phyloP scores from a whole-genome alignment of 2,329 filamentous ascomycete species.

The Fusarium nodosum region DNA sequence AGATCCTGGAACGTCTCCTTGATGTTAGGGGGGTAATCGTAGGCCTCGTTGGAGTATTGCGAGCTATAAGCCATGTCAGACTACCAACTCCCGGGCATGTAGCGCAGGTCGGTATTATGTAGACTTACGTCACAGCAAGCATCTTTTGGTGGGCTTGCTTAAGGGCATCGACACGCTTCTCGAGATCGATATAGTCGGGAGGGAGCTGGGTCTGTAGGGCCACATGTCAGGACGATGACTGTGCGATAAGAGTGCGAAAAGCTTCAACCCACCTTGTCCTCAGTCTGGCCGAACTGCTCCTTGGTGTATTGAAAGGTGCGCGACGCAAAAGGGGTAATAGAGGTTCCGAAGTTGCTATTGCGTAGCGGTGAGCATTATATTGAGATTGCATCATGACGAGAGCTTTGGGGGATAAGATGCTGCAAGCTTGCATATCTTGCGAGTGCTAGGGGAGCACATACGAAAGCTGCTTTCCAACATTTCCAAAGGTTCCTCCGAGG shows the following conservation, averaged over 20 bases:
- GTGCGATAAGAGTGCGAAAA: conserved; percentile 28
- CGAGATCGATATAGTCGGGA: conserved; percentile 96
- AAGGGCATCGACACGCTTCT: conserved; percentile 97
- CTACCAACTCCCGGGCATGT: conserved; percentile 10
- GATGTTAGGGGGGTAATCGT: conserved; percentile 97
- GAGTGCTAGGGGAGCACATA: conserved; percentile 53
- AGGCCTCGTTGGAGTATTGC: conserved; percentile 89
- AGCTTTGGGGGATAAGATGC: conserved; percentile 13
- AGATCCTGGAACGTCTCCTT: conserved; percentile 98
- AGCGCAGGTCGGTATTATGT: neutral
- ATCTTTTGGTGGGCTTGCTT: conserved; percentile 98
- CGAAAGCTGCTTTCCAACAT: conserved; percentile 62
- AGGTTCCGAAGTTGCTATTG: conserved; percentile 74
- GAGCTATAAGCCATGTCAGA: conserved; percentile 68
- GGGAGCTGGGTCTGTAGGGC: conserved; percentile 86
- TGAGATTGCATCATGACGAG: conserved; percentile 17
- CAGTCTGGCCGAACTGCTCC: conserved; percentile 94
- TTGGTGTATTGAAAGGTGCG: conserved; percentile 98
- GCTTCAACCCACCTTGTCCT: conserved; percentile 79
- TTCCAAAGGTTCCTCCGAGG: conserved; percentile 59
- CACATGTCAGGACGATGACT: conserved; percentile 35
- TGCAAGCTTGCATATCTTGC: conserved; percentile 24
- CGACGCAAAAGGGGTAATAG: conserved; percentile 91
- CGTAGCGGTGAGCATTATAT: conserved; percentile 33
- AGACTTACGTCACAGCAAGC: conserved; percentile 90